Percentiles rank a stretch among this genome's conserved stretches.
Conservation (phyloP, 2,329 filamentous ascomycete genomes). For the Trichoderma breve region DNA sequence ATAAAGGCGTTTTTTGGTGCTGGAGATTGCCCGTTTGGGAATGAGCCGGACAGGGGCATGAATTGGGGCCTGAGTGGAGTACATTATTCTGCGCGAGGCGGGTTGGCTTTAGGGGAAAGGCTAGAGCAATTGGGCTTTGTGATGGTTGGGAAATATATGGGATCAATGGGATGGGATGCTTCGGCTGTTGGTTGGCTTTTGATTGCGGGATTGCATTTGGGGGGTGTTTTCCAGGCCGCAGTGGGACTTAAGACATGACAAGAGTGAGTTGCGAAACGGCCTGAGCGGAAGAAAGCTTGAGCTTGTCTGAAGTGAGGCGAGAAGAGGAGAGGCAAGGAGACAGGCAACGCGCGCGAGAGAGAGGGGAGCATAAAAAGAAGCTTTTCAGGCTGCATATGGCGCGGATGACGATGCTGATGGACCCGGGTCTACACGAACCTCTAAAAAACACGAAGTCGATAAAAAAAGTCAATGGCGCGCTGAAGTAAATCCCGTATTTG, state of each 20-base stretch:
- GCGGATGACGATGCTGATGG: constrained; percentile 2
- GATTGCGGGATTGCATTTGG: background rate
- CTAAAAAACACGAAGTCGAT: background rate
- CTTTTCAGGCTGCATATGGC: constrained; percentile 1
- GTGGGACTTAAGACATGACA: background rate
- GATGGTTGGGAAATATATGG: background rate
- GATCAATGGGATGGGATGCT: background rate
- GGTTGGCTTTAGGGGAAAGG: background rate
- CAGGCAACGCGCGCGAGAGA: background rate
- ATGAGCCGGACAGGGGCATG: constrained; percentile 7
- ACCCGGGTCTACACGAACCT: background rate
- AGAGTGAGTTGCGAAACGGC: background rate
- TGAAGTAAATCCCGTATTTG: constrained; percentile 1
- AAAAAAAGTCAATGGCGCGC: background rate
- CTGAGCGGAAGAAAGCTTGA: background rate
- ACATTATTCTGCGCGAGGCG: background rate
- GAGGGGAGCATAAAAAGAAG: background rate
- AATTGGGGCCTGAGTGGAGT: background rate
- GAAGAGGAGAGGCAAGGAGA: background rate
- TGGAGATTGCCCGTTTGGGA: constrained; percentile 3
- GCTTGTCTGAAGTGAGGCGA: background rate
- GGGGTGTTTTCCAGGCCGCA: background rate
- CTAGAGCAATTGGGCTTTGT: background rate
- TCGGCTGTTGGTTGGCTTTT: background rate
- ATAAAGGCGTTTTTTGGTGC: background rate